phyloP scores from a whole-genome alignment of 163 green algal species.

The Scenedesmus sp. region DNA sequence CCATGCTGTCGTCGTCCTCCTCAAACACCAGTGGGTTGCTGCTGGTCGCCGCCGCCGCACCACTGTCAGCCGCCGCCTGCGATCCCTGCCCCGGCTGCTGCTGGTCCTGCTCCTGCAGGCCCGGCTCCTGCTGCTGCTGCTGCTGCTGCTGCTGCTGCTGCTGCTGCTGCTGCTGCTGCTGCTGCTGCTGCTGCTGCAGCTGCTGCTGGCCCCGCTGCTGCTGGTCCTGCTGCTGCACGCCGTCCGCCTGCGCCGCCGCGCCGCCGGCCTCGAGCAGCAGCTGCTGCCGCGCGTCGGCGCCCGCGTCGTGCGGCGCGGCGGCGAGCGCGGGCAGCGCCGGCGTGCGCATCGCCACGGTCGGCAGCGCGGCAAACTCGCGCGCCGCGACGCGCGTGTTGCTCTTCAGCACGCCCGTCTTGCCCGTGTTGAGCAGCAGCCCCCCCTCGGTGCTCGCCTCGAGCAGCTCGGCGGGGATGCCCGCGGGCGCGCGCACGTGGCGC shows the following conservation, averaged over 20 bases:
- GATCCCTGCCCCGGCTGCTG: background rate
- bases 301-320: background rate
- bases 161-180: background rate
- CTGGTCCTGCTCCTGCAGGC: background rate
- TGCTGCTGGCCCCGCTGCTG: background rate
- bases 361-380: constrained; percentile 70
- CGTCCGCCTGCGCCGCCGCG: too few species aligned
- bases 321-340: background rate
- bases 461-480: constrained; percentile 86
- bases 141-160: background rate
- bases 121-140: background rate
- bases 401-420: constrained; percentile 73
- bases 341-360: constrained; percentile 14
- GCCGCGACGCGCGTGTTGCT: constrained; percentile 75
- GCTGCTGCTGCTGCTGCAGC: constrained; percentile 1
- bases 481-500: constrained; percentile 76
- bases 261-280: constrained; percentile 1
- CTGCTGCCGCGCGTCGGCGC: background rate
- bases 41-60: background rate
- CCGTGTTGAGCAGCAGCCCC: constrained; percentile 82
- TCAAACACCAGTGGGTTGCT: background rate
- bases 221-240: constrained; percentile 15
- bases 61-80: background rate
- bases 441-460: constrained; percentile 76
- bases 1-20: background rate